phyloP scores from a whole-genome alignment of 441 rosid species.

The Erysimum cheiri region DNA sequence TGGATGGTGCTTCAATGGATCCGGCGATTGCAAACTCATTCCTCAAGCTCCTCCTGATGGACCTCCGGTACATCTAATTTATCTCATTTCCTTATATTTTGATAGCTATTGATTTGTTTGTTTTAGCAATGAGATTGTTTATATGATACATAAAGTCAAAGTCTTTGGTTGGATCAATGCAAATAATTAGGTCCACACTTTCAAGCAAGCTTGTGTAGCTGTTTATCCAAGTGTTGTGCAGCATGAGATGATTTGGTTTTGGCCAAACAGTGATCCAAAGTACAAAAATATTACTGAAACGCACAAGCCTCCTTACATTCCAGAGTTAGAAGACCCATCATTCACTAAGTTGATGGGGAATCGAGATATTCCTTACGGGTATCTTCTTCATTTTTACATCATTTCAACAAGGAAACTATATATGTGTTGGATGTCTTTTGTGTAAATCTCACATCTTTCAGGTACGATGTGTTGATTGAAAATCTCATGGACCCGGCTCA shows the following conservation, averaged over 20 bases:
- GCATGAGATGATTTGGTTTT: constrained; percentile 86
- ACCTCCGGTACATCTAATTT: constrained; percentile 61
- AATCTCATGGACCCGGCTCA: constrained; percentile 98
- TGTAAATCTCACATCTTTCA: constrained; percentile 47
- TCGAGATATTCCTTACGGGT: constrained; percentile 89
- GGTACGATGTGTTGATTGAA: constrained; percentile 86
- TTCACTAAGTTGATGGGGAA: constrained; percentile 61
- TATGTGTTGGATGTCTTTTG: constrained; percentile 1
- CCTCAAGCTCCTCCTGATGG: constrained; percentile 90
- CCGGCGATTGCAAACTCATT: constrained; percentile 78
- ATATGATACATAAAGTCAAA: neutral
- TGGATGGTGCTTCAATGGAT: constrained; percentile 90
- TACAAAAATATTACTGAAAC: constrained; percentile 62
- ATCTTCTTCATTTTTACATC: constrained; percentile 7
- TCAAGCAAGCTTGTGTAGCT: constrained; percentile 77
- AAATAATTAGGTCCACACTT: constrained; percentile 71
- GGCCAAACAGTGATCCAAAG: constrained; percentile 83
- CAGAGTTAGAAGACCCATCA: constrained; percentile 81
- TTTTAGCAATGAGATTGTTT: neutral
- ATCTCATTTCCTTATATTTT: neutral
- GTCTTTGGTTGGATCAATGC: constrained; percentile 20
- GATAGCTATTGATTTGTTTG: neutral
- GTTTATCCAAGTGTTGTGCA: constrained; percentile 77
- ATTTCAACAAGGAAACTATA: neutral
- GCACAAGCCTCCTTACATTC: constrained; percentile 76